Conservation (phyloP, 1,139 yeast genomes). For the Yamadazyma diddensiae region DNA sequence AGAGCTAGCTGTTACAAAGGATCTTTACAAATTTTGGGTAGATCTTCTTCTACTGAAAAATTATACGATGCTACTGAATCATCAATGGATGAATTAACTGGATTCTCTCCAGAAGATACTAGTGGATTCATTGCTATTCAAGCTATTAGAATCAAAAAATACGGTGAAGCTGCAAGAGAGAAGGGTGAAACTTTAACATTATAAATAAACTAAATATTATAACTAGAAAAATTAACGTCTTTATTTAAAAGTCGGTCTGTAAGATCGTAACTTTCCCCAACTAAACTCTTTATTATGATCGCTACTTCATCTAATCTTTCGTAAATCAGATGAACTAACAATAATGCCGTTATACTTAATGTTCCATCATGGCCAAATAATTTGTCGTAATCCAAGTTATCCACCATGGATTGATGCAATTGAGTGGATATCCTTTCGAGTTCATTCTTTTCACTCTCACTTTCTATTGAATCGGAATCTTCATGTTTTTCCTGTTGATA, state of each 20-base stretch:
- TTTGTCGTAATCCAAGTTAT: constrained; percentile 25
- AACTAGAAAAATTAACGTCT: constrained; percentile 1
- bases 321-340: constrained; percentile 32
- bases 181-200: constrained; percentile 51
- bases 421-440: constrained; percentile 2
- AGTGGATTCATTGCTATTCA: constrained; percentile 97
- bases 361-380: constrained; percentile 36
- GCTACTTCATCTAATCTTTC: constrained; percentile 31
- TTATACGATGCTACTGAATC: constrained; percentile 97
- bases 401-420: constrained; percentile 17
- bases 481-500: constrained; percentile 12
- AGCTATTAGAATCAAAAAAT: constrained; percentile 96
- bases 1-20: constrained; percentile 96
- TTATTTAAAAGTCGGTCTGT: constrained; percentile 3
- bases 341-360: constrained; percentile 25
- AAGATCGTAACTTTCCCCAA: constrained; percentile 35
- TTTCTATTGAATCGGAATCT: not conserved
- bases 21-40: constrained; percentile 75
- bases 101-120: constrained; percentile 95
- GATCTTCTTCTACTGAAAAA: constrained; percentile 93
- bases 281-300: constrained; percentile 30
- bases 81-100: constrained; percentile 98
- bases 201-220: constrained; percentile 7
- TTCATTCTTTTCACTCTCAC: not conserved
- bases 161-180: constrained; percentile 92